Percentiles rank a stretch among this genome's conserved stretches.
Conservation (phyloP, 140 eudicot genomes). For the Stevia rebaudiana region DNA sequence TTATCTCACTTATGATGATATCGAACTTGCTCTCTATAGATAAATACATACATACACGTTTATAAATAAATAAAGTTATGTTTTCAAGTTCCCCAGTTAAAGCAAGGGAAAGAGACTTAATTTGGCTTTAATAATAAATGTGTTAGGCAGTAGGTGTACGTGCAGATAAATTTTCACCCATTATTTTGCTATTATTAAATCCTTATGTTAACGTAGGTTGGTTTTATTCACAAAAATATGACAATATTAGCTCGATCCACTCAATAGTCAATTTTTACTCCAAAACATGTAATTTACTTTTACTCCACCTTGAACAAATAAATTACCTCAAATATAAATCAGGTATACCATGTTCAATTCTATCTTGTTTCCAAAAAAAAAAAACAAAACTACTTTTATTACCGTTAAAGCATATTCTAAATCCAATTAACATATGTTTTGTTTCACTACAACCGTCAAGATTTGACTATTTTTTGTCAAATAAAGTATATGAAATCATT, state of each 20-base stretch:
- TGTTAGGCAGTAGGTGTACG: constrained; percentile 30
- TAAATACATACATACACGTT: background rate
- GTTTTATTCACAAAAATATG: constrained; percentile 5
- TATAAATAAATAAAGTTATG: background rate
- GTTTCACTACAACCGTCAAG: background rate
- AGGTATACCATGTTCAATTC: background rate
- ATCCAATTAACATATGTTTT: background rate
- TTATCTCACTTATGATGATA: no score
- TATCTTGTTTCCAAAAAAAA: background rate
- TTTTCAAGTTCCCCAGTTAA: constrained; percentile 3
- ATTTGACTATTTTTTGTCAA: background rate
- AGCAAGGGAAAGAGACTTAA: background rate
- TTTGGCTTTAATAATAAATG: constrained; percentile 13
- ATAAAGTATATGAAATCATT: no score
- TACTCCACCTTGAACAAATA: background rate
- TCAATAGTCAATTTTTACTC: background rate
- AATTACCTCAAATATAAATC: background rate
- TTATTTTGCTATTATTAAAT: constrained; percentile 14
- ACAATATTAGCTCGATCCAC: background rate
- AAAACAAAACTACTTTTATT: no score
- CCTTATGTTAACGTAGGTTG: background rate
- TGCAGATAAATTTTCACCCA: constrained; percentile 24
- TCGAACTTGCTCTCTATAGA: no score
- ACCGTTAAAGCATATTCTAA: no score
- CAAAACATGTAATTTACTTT: constrained; percentile 7